Conservation (phyloP, 1,284 basidiomycete species). For the Ceratobasidium sp. region DNA sequence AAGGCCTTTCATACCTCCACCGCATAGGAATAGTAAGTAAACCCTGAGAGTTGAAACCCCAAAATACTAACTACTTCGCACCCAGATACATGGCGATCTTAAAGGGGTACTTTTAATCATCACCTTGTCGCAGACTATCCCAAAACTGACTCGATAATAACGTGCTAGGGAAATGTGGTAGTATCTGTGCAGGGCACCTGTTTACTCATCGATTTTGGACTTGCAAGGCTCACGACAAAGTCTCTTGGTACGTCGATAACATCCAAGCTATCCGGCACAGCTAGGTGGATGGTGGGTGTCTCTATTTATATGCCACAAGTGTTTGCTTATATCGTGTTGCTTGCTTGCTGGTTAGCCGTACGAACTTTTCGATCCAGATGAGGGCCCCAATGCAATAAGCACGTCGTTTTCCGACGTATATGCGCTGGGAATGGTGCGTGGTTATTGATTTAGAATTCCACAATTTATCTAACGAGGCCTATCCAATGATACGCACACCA, state of each 20-base stretch:
- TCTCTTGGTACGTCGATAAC: neutral
- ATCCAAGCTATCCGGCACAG: neutral
- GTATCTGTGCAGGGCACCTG: neutral
- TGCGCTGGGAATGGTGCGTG: neutral
- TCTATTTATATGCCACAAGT: neutral
- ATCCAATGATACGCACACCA: neutral
- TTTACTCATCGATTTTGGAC: neutral
- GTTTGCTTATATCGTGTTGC: neutral
- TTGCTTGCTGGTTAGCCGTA: neutral
- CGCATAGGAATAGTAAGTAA: neutral
- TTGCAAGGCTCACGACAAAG: neutral
- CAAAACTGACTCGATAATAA: neutral
- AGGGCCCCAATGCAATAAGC: neutral
- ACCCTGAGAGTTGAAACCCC: neutral
- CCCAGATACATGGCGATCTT: neutral
- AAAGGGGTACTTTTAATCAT: neutral
- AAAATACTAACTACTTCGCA: neutral
- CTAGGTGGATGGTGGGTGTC: neutral
- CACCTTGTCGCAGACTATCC: neutral
- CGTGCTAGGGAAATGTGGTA: neutral
- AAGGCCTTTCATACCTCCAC: neutral
- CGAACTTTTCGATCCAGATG: neutral
- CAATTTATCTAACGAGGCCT: neutral
- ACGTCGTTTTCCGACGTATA: neutral
- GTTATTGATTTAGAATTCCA: neutral